These are phyloP conservation scores for Claviceps fusiformis DNA, from an alignment of 2,329 filamentous ascomycete species.

Conservation along the genomic window DNA sequence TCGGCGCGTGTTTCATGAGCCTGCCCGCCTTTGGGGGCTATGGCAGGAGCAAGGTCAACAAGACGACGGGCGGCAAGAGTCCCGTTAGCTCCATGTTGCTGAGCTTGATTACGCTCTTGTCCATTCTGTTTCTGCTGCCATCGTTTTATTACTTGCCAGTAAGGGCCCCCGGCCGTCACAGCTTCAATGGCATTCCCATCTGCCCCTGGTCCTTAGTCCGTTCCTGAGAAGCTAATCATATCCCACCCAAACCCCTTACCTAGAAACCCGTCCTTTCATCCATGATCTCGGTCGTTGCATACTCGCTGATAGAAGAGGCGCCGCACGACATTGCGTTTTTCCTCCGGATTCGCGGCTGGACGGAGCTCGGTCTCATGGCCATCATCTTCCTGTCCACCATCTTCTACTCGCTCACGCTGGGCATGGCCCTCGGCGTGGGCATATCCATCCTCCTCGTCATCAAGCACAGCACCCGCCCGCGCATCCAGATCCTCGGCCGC, in stretches of 20 bases:
- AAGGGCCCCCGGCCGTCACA: no score
- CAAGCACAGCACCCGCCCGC: constrained; percentile 76
- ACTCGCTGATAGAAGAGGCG: constrained; percentile 86
- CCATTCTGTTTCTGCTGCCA: constrained; percentile 69
- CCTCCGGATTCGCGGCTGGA: constrained; percentile 69
- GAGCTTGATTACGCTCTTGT: constrained; percentile 67
- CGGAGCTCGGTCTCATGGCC: constrained; percentile 73
- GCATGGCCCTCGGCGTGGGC: constrained; percentile 87
- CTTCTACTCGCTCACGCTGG: constrained; percentile 86
- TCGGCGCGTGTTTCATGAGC: constrained; percentile 83
- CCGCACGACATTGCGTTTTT: constrained; percentile 91
- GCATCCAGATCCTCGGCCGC: constrained; percentile 90
- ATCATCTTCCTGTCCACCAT: constrained; percentile 86
- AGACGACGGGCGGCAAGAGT: constrained; percentile 77
- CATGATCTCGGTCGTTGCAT: constrained; percentile 92
- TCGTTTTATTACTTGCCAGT: constrained; percentile 95
- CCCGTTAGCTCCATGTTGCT: constrained; percentile 89
- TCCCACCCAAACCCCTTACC: no score
- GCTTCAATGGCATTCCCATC: no score
- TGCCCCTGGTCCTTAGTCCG: no score
- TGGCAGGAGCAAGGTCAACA: constrained; percentile 89
- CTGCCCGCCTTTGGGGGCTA: constrained; percentile 93
- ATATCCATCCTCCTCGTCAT: constrained; percentile 83
- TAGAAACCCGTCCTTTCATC: constrained; percentile 87
- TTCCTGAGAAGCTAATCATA: no score